These are phyloP conservation scores for Cryphonectria japonica DNA, from an alignment of 2,329 filamentous ascomycete genomes.

Conservation along the genomic window DNA sequence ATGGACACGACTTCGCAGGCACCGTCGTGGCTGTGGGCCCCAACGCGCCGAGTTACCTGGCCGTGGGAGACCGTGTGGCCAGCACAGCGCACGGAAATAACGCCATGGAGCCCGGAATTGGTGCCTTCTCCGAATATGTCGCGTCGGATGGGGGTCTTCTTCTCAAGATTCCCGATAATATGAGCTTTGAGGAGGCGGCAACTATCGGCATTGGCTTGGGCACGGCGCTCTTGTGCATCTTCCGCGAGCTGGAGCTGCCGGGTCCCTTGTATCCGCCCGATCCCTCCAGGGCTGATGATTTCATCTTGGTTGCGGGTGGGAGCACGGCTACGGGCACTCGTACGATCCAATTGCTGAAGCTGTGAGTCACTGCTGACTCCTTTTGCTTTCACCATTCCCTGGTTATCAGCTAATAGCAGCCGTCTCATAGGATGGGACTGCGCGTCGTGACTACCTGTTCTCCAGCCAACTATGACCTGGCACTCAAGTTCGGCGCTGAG, in stretches of 20 bases:
- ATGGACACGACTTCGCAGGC: neutral
- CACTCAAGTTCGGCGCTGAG: conserved; percentile 44
- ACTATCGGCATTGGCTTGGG: neutral
- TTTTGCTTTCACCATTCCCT: neutral
- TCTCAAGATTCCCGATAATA: neutral
- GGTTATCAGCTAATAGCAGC: neutral
- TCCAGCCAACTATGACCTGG: conserved; percentile 32
- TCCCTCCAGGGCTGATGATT: neutral
- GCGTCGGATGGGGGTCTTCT: neutral
- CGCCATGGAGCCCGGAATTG: neutral
- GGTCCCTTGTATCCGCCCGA: neutral
- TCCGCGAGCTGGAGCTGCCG: neutral
- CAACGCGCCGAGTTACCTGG: neutral
- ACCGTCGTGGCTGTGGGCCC: neutral
- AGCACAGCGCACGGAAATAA: neutral
- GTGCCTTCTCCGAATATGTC: neutral
- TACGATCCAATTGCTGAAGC: neutral
- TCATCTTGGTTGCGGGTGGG: neutral
- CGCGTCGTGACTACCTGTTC: neutral
- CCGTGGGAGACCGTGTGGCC: neutral
- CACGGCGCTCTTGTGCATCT: neutral
- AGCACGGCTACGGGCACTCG: neutral
- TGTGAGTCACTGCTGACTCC: neutral
- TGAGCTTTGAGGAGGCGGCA: neutral
- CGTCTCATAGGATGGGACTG: neutral